Evolutionary conservation across 2,329 filamentous ascomycete species (phyloP), one percentile per base, ranked within the genome.

Genomic region (Penicillium expansum): DNA sequence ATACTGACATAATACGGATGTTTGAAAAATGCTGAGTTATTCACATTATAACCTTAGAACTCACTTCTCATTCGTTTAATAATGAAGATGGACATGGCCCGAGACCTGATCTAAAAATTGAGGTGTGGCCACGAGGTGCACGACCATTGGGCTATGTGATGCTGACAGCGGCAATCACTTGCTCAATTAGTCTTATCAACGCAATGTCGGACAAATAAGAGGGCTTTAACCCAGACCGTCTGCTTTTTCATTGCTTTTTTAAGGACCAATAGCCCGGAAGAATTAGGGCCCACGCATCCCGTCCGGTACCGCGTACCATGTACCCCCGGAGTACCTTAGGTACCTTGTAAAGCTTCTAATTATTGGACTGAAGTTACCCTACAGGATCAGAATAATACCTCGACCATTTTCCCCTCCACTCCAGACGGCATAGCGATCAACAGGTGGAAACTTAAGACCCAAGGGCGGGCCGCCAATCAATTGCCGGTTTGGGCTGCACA

Each of bases 121-220:
- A 18, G 48, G 29, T 59, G 59, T 66, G 60, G 59, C 64, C 64
- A 62, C 62, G 62, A 64, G 63, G 60, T 54, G 50, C 48, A 58
- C 50, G 18, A 35, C 48, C 50, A 66, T 66, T 66, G 64, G 62
- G 50, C 49, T 33, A 51, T 59, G 37, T 45, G 56, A 62, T 58
- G 58, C 57, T 66, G 64, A 64, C 62, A 65, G 62, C 61, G 64
- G 54, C 54, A 62, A 66, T 63, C 62, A 64, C 48, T 60, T 56
- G 43, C 58, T 62, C 62, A 60, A 58, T 60, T 53, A 30, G 56
- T 62, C 61, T 66, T 62, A 65, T 65, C 62, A 58, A 52, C 30
- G 51, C 22, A 18, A 32, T 27, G 18, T 30, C 37, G 48, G 48
- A 57, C 54, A 51, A 60, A 60, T 61, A 39, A 51, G 47, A 49